phyloP scores from a whole-genome alignment of 2,329 filamentous ascomycete species.

The Emmonsia crescens region DNA sequence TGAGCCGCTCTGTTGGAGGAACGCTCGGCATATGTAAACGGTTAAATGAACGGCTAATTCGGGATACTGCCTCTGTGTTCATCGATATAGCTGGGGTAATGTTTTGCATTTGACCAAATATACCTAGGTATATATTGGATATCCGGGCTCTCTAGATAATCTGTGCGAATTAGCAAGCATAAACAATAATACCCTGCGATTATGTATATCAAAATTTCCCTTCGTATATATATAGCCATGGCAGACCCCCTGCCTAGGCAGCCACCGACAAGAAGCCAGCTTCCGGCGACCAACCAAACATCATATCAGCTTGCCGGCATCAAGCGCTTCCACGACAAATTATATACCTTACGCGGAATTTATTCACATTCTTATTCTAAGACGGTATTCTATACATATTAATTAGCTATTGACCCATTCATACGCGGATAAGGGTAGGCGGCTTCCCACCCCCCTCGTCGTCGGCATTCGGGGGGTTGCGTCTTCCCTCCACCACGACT shows the following conservation, averaged over 20 bases:
- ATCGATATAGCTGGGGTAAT: too few species aligned
- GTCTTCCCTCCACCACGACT: background rate
- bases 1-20: background rate
- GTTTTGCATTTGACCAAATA: background rate
- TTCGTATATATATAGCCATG: too few species aligned
- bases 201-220: too few species aligned
- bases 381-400: background rate
- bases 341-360: background rate
- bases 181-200: background rate
- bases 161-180: background rate
- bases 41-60: background rate
- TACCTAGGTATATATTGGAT: background rate
- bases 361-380: background rate
- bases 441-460: background rate
- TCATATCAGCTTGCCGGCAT: background rate
- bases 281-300: background rate
- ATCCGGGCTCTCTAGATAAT: background rate
- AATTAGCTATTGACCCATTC: background rate
- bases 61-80: too few species aligned
- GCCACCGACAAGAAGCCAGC: background rate
- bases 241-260: too few species aligned
- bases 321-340: background rate
- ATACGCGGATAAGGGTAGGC: background rate
- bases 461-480: background rate
- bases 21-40: background rate